Evolutionary conservation across 1,139 yeast genomes (phyloP), one percentile per base, ranked within the genome.

Genomic region (Entelexis paramagnoliae): DNA sequence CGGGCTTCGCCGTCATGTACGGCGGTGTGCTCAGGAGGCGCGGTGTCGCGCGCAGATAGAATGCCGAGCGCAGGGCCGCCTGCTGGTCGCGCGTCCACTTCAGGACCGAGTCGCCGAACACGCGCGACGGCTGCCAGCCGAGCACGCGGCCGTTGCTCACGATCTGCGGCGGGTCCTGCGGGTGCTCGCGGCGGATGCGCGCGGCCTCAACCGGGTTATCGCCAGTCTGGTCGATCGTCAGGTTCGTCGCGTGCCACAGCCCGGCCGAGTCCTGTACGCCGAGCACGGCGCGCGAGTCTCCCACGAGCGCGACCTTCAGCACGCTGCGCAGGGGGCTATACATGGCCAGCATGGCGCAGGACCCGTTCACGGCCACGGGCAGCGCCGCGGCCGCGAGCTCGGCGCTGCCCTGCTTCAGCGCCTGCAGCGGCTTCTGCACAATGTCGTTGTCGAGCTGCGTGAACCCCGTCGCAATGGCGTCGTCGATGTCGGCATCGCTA

Each of bases 1-100:
- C 96, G 0, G 99, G 99, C 64, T 82, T 88, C 0, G 98, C 97
- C 0, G 98, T 91, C 32, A 91, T 96, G 65, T 91, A 91, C 0
- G 98, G 98, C 4, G 99, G 98, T 1, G 96, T 81, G 54, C 79
- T 72, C 57, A 86, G 75, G 61, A 82, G 81, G 48, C 78, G 78
- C 2, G 96, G 96, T 45, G 85, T 78, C 52, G 81, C 72, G 64
- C 91, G 79, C 39, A 95, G 94, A 65, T 89, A 89, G 60, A 87
- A 83, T 62, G 81, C 82, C 55, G 81, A 74, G 60, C 85, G 82
- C 29, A 84, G 74, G 54, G 76, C 71, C 51, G 82, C 82, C 63
- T 93, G 96, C 56, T 87, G 76, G 26, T 80, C 79, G 17, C 83
- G 81, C 24, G 87, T 74, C 72, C 84, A 73, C 65, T 91, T 91